Conservation (phyloP, 2,329 filamentous ascomycete species). For the Passalora sequoiae region DNA sequence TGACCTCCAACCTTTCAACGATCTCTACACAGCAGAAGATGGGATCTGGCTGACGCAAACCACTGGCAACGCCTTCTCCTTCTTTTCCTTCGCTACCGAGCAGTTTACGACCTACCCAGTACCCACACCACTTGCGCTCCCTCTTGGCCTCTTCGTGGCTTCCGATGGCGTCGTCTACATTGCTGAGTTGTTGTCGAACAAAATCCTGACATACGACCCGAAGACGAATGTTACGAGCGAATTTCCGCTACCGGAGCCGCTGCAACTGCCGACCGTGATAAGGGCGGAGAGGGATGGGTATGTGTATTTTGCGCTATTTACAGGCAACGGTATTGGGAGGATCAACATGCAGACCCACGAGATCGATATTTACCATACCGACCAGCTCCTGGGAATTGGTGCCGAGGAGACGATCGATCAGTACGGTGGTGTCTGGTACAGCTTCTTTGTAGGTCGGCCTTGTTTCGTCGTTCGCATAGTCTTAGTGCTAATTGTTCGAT, state of each 20-base stretch:
- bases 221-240: conserved; percentile 17
- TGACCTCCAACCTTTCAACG: conserved; percentile 24
- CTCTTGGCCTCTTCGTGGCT: conserved; percentile 18
- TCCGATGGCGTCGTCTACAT: conserved; percentile 16
- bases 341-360: conserved; percentile 20
- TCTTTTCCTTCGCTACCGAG: conserved; percentile 11
- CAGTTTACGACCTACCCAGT: conserved; percentile 11
- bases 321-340: conserved; percentile 21
- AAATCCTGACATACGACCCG: conserved; percentile 18
- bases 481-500: background rate
- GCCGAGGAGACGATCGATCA: conserved; percentile 18
- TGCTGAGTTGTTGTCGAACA: conserved; percentile 16
- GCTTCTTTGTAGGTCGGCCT: conserved; percentile 16
- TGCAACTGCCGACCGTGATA: conserved; percentile 21
- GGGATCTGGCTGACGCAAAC: conserved; percentile 27
- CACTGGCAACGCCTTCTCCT: conserved; percentile 16
- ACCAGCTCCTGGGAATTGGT: conserved; percentile 11
- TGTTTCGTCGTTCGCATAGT: conserved; percentile 1
- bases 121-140: conserved; percentile 15
- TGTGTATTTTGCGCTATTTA: conserved; percentile 22
- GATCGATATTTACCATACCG: conserved; percentile 20
- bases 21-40: conserved; percentile 19
- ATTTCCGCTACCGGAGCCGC: conserved; percentile 15
- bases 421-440: conserved; percentile 20
- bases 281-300: conserved; percentile 21